Percentiles rank a stretch among this genome's conserved stretches.
Conservation (phyloP, 1,284 basidiomycete genomes). For the Trichosporon ovoides region DNA sequence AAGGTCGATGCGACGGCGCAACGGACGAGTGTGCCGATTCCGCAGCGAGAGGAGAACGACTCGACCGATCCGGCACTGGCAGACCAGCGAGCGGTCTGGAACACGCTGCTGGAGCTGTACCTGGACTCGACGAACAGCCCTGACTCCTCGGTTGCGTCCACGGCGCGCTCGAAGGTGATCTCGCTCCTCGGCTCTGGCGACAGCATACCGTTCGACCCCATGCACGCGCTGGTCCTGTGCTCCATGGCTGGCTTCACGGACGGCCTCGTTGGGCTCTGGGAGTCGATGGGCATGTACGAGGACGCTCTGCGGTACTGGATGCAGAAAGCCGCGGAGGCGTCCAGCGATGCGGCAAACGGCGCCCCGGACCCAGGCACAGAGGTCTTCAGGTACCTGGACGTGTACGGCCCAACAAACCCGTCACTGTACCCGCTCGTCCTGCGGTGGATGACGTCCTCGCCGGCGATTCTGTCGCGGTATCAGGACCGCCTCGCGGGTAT, state of each 20-base stretch:
- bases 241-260: conserved; percentile 73
- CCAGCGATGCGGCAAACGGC: conserved; percentile 27
- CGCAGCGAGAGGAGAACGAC: conserved; percentile 15
- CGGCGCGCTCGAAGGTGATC: conserved; percentile 57
- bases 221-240: conserved; percentile 88
- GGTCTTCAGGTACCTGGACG: conserved; percentile 65
- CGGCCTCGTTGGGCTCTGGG: conserved; percentile 85
- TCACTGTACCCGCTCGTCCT: conserved; percentile 82
- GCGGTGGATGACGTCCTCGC: conserved; percentile 76
- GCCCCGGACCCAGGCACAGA: conserved; percentile 49
- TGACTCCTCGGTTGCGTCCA: conserved; percentile 20
- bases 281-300: conserved; percentile 91
- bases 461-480: conserved; percentile 64
- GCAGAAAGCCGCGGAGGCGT: conserved; percentile 53
- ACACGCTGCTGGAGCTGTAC: conserved; percentile 91
- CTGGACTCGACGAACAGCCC: conserved; percentile 56
- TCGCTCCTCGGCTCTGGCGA: conserved; percentile 58
- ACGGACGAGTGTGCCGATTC: neutral
- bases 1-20: conserved; percentile 52
- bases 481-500: conserved; percentile 64
- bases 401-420: conserved; percentile 67
- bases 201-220: conserved; percentile 73
- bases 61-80: conserved; percentile 52
- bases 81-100: conserved; percentile 89
- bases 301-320: conserved; percentile 91